These are phyloP conservation scores for Didymella keratinophila DNA, from an alignment of 2,329 filamentous ascomycete species.

Conservation along the genomic window DNA sequence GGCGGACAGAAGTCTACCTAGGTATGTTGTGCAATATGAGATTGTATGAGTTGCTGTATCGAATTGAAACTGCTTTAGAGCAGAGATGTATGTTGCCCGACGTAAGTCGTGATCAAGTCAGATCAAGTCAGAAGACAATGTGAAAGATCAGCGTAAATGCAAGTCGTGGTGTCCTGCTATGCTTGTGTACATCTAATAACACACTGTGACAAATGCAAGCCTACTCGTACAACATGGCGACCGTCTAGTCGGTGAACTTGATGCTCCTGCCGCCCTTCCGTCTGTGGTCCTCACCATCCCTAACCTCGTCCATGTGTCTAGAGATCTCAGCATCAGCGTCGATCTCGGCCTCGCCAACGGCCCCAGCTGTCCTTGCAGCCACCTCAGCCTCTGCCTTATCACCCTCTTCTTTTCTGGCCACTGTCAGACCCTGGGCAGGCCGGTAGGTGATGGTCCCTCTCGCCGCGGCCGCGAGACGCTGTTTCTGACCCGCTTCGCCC, in stretches of 20 bases:
- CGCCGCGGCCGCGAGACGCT: slow-evolving; percentile 69
- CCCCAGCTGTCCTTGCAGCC: not conserved
- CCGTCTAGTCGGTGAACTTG: slow-evolving; percentile 21
- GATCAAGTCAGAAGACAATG: too few species aligned
- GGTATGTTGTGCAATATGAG: too few species aligned
- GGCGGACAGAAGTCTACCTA: not conserved
- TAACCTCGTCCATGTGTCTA: slow-evolving; percentile 35
- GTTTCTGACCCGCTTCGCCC: slow-evolving; percentile 76
- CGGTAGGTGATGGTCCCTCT: slow-evolving; percentile 68
- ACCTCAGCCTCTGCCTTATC: not conserved
- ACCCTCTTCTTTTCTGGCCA: slow-evolving; percentile 29
- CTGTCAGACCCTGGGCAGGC: slow-evolving; percentile 30
- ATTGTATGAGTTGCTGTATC: too few species aligned
- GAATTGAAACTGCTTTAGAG: too few species aligned
- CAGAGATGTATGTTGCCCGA: too few species aligned
- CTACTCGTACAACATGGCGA: slow-evolving; percentile 5
- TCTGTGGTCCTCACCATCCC: slow-evolving; percentile 34
- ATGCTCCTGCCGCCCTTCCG: slow-evolving; percentile 33
- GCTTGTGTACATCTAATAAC: slow-evolving; percentile 2
- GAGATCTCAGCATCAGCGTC: slow-evolving; percentile 20
- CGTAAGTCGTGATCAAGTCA: not conserved
- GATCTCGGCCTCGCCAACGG: not conserved
- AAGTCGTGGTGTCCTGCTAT: not conserved
- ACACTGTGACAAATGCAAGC: not conserved
- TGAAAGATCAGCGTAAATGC: not conserved